These are phyloP conservation scores for Fusarium verticillioides DNA, from an alignment of 2,329 filamentous ascomycete genomes.

Conservation along the genomic window DNA sequence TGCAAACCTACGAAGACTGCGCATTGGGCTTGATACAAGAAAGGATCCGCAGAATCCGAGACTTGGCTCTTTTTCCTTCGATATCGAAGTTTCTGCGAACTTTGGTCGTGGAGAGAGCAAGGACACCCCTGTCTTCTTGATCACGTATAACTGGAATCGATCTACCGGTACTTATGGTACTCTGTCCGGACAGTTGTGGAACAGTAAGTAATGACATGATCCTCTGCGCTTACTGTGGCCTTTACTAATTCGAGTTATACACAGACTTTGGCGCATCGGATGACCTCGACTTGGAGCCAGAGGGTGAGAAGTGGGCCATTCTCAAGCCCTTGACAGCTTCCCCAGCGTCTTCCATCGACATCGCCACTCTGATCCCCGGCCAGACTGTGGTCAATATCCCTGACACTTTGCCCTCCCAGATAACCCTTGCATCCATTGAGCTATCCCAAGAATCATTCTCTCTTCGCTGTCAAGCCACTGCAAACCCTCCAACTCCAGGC, in stretches of 20 bases:
- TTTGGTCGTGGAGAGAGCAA: not conserved
- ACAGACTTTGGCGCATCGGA: not conserved
- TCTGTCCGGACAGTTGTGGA: not conserved
- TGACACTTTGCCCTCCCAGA: not conserved
- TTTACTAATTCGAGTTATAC: not conserved
- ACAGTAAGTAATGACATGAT: not conserved
- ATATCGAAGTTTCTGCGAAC: not conserved
- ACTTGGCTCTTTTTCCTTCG: not conserved
- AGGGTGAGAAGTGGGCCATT: not conserved
- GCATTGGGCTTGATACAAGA: not conserved
- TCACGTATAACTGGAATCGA: not conserved
- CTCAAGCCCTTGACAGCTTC: not conserved
- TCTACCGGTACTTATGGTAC: not conserved
- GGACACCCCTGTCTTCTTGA: not conserved
- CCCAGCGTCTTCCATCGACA: not conserved
- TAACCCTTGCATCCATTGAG: not conserved
- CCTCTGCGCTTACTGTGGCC: rapidly evolving
- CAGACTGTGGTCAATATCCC: not conserved
- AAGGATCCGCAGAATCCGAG: not conserved
- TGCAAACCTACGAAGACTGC: not conserved
- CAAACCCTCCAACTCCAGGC: not conserved
- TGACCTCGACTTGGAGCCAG: not conserved
- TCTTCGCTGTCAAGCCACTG: not conserved
- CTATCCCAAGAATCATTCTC: not conserved
- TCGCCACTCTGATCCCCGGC: not conserved